Percentiles rank a stretch among this genome's conserved stretches.
Evolutionary conservation across 441 rosid species (phyloP).

Genomic region (Aleurites moluccanus): DNA sequence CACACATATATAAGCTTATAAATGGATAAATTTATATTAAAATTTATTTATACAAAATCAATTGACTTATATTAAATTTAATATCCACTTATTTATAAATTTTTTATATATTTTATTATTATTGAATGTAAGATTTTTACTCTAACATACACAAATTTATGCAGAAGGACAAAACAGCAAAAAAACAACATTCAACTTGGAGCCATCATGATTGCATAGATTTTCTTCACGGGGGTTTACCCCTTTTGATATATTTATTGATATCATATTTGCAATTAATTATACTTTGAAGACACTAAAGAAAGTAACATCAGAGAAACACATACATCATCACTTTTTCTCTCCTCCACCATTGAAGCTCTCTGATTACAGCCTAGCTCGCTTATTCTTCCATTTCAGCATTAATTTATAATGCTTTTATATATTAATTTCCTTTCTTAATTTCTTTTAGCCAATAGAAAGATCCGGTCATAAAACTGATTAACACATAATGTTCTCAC

Average conservation of each 20-base stretch:
- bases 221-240: constrained; percentile 18
- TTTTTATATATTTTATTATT: no score
- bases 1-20: no score
- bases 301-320: neutral
- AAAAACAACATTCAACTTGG: constrained; percentile 19
- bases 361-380: neutral
- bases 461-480: no score
- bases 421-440: neutral
- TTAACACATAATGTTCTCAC: no score
- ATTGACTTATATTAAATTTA: no score
- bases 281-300: neutral
- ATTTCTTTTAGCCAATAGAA: no score
- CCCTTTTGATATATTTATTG: neutral
- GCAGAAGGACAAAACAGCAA: constrained; percentile 20
- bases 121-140: no score
- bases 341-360: neutral
- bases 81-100: no score
- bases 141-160: no score
- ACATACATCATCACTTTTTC: neutral
- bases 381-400: neutral
- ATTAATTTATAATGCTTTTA: neutral
- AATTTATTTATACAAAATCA: no score
- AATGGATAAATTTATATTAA: no score
- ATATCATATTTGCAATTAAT: constrained; percentile 18
- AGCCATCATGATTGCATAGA: constrained; percentile 16